Evolutionary conservation across 2,329 filamentous ascomycete species (phyloP), one percentile per base, ranked within the genome.

Genomic region (Hypoxylon sp.): DNA sequence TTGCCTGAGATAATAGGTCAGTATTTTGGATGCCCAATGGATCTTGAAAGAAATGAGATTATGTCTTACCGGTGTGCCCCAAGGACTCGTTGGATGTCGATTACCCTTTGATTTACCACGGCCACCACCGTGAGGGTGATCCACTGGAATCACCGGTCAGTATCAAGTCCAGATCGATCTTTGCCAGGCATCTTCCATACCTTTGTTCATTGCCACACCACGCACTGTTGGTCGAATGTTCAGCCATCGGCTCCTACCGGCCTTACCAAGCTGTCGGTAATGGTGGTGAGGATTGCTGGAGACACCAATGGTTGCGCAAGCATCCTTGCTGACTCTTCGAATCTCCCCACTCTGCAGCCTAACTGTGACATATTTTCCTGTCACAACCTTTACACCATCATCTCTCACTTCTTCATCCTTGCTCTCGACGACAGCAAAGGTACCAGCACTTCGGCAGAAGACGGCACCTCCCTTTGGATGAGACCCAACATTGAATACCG

Each of bases 41-140:
- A 38, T 43, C 36, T 46, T 63, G 57, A n/a, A 56, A 7, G 52
- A 25, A 45, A 46, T 21, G 55, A 55, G 55, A 55, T 19, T 28
- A 69, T 41, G 72, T 89, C 93, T 83, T 91, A 97, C 94, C 78
- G 93, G 95, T 78, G 90, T 91, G 79, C 97, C 96, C 96, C 97
- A 99, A 65, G 96, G 96, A 82, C 93, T 97, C 75, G 96, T 93
- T 34, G 97, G 96, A 78, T 97, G 87, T 68, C 94, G 90, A 79
- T 98, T 97, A 89, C 96, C 94, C 93, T 99, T 99, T 63, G 94
- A 98, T 84, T 99, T 99, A 84, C 96, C 96, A 86, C 97, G 90
- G 82, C 96, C 96, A 92, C 96, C 96, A 88, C 96, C 96, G 81
- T 99, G 96, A 77, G 96, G 96, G 86, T 99, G 96, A 78, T 99